A percentile compares a stretch with the other conserved stretches of the same genome.
Conservation (phyloP, 805 yeast genomes). For the Wickerhamomyces ciferrii region DNA sequence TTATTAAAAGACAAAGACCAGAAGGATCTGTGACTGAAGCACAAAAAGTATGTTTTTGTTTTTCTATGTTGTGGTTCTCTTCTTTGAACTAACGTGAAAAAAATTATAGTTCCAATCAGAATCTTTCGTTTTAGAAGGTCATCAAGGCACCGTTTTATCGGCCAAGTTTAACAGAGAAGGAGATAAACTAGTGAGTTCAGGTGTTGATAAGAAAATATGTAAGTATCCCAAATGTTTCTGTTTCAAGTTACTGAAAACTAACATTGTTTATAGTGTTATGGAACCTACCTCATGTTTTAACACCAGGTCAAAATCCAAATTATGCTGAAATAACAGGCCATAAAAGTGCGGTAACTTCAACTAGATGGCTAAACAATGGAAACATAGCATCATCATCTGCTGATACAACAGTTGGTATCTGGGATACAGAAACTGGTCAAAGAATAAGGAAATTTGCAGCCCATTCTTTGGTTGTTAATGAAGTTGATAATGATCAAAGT, state of each 20-base stretch:
- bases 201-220: conserved; percentile 45
- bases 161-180: conserved; percentile 51
- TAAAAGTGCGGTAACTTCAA: conserved; percentile 57
- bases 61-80: conserved; percentile 9
- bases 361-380: conserved; percentile 49
- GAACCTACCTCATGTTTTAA: conserved; percentile 19
- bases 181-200: conserved; percentile 52
- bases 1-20: conserved; percentile 28
- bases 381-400: conserved; percentile 50
- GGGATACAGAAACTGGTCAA: conserved; percentile 56
- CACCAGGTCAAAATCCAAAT: conserved; percentile 21
- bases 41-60: conserved; percentile 1
- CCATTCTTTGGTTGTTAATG: conserved; percentile 51
- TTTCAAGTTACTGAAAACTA: not conserved
- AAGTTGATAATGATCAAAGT: conserved; percentile 35
- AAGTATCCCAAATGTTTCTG: conserved; percentile 18
- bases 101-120: conserved; percentile 9
- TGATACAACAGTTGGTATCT: conserved; percentile 53
- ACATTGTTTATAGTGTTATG: conserved; percentile 9
- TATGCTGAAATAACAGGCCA: conserved; percentile 48
- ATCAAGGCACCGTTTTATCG: conserved; percentile 46
- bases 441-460: conserved; percentile 49
- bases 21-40: conserved; percentile 1
- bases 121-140: conserved; percentile 40
- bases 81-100: not conserved